Evolutionary conservation across 768 basidiomycete species (phyloP), one percentile per base, ranked within the genome.

Genomic region (Auriscalpium orientale): DNA sequence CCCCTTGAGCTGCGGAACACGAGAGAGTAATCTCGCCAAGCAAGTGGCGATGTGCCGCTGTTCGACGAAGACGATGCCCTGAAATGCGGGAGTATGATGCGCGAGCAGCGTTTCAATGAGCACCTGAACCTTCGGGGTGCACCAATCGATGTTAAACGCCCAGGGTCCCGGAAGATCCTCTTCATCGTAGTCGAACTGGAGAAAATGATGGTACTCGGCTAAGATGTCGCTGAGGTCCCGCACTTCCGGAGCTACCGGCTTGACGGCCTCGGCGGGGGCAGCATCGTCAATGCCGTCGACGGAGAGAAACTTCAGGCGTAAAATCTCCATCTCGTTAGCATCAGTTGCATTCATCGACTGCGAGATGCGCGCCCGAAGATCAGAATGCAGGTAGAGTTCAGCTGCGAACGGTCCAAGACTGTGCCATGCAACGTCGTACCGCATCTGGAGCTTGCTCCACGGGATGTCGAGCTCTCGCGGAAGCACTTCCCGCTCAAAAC

Each of bases 11-110:
- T 78, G 76, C 0, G 85, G 78, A 2, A 91, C 74, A 35, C 74
- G 76, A 1, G 80, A 75, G 4, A 95, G 72, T 34, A 92, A 67
- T 62, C 73, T 80, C 2, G 87, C 79, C 13, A 95, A 76, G 47
- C 82, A 82, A 16, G 79, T 72, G 2, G 91, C 92, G 15, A 87
- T 77, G 61, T 92, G 89, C 10, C 92, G 80, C 65, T 91, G 90
- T 58, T 91, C 84, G 16, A 91, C 91, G 66, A 95, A 95, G 46
- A 95, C 76, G 58, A 95, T 94, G 18, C 82, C 82, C 63, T 92
- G 91, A 64, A 93, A 91, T 2, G 76, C 68, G 2, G 67, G 62
- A 12, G 77, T 77, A 50, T 79, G 70, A 63, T 84, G 76, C 36
- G 73, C 73, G 35, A 80, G 69, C 22, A 95, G 75, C 48, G 86